Evolutionary conservation across 2,329 filamentous ascomycete species (phyloP), one percentile per base, ranked within the genome.

Genomic region (Colletotrichum nymphaeae): DNA sequence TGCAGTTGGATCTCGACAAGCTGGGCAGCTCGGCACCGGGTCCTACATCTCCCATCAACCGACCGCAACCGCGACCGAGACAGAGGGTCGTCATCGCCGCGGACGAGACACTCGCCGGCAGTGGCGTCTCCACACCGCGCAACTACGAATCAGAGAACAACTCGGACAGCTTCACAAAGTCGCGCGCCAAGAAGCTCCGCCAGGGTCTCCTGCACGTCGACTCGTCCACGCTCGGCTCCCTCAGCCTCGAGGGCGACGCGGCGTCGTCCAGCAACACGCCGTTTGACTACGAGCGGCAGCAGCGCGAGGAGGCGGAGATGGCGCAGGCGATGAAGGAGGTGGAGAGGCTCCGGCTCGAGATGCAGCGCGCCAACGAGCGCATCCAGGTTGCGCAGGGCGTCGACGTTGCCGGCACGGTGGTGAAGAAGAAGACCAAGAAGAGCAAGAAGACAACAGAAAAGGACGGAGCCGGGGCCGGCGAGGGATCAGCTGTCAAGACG

Each of bases 231-330:
- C 90, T 99, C 3, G 91, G 91, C 1, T 85, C 90, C 2, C 89
- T 98, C 56, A 93, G 90, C 57, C 88, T 98, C 1, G 90, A 93
- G 62, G 90, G 87, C 37, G 85, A 83, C 62, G 78, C 37, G 72
- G 81, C 77, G 62, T 76, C 80, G n/a, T 80, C 84, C 5, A 49
- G 8, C 12, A 76, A 77, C 56, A 76, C 77, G 49, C 79, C 79
- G 0, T 85, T 89, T 60, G 90, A 93, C 70, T 87, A 91, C 63
- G 93, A 95, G 78, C 87, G 88, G 65, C 90, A 92, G 75, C 89
- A 93, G 79, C 90, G 89, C 19, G 95, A 97, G 79, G 95, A 98
- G 73, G 91, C 90, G 1, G 95, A 98, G 83, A 97, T 98, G 94
- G 91, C 91, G 57, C 91, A 91, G 78, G 97, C 96, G 9, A 91